phyloP scores from a whole-genome alignment of 2,329 filamentous ascomycete species.

The Cercospora nicotianae region DNA sequence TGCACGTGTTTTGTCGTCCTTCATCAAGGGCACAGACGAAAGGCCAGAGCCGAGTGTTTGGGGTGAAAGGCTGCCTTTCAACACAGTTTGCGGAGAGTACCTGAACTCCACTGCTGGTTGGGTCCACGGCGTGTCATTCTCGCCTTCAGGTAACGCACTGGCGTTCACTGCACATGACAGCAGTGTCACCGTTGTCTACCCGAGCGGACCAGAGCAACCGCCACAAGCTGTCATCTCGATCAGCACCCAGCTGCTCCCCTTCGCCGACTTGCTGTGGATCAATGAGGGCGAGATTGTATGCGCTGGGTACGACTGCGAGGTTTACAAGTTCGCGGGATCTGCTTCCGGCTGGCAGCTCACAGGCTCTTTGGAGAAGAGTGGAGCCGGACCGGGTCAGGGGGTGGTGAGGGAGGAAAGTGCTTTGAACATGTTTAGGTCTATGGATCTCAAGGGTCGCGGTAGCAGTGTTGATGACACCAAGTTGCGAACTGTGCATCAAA shows the following conservation, averaged over 20 bases:
- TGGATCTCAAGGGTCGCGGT: constrained; percentile 93
- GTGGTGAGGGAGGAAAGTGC: constrained; percentile 80
- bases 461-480: constrained; percentile 80
- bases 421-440: constrained; percentile 96
- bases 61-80: constrained; percentile 95
- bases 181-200: constrained; percentile 95
- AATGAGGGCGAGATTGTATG: constrained; percentile 91
- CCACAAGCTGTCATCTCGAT: constrained; percentile 88
- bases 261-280: constrained; percentile 91
- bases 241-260: constrained; percentile 84
- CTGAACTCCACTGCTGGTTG: constrained; percentile 95
- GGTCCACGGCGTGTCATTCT: constrained; percentile 93
- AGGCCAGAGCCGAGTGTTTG: constrained; percentile 83
- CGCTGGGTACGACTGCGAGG: constrained; percentile 84
- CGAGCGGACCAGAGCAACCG: constrained; percentile 83
- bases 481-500: constrained; percentile 93
- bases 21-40: constrained; percentile 91
- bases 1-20: constrained; percentile 89
- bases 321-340: constrained; percentile 81
- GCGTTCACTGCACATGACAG: constrained; percentile 95
- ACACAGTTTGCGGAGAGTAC: constrained; percentile 96
- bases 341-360: constrained; percentile 79
- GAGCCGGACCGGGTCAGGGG: constrained; percentile 35
- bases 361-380: constrained; percentile 72
- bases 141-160: constrained; percentile 85